Percentiles rank a stretch among this genome's conserved stretches.
These are phyloP conservation scores for Sporothrix pseudoabietina DNA, from an alignment of 2,329 filamentous ascomycete species.

Conservation along the genomic window DNA sequence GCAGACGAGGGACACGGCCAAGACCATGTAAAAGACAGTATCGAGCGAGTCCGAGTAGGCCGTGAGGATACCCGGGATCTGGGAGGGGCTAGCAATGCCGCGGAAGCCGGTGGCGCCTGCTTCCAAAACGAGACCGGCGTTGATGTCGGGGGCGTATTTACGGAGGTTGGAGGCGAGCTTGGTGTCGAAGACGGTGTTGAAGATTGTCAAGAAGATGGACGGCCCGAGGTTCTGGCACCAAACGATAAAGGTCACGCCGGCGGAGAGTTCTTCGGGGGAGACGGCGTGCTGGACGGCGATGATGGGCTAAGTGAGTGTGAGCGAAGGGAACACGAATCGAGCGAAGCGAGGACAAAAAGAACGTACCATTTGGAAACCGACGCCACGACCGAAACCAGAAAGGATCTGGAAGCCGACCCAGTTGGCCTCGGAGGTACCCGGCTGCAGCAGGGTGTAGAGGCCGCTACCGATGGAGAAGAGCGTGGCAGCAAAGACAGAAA, in stretches of 20 bases:
- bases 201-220: slow-evolving; percentile 53
- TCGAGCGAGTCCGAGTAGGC: slow-evolving; percentile 46
- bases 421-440: slow-evolving; percentile 36
- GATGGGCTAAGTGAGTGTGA: slow-evolving; percentile 34
- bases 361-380: slow-evolving; percentile 39
- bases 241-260: slow-evolving; percentile 44
- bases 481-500: slow-evolving; percentile 40
- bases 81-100: slow-evolving; percentile 37
- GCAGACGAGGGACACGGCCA: slow-evolving; percentile 42
- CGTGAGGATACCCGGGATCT: slow-evolving; percentile 42
- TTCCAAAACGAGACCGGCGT: slow-evolving; percentile 26
- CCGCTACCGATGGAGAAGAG: slow-evolving; percentile 42
- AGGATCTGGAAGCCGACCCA: slow-evolving; percentile 44
- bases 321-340: slow-evolving; percentile 36
- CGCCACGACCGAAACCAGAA: slow-evolving; percentile 38
- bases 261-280: slow-evolving; percentile 36
- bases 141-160: slow-evolving; percentile 20
- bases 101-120: slow-evolving; percentile 41
- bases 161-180: slow-evolving; percentile 35
- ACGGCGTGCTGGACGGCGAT: slow-evolving; percentile 39
- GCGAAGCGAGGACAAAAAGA: neutral
- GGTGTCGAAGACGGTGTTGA: slow-evolving; percentile 57
- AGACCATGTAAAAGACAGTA: slow-evolving; percentile 46
- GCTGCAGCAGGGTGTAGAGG: slow-evolving; percentile 42
- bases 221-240: slow-evolving; percentile 57